Base-by-base conservation (phyloP, 331 rosid genomes). In the Saraca asoca region DNA sequence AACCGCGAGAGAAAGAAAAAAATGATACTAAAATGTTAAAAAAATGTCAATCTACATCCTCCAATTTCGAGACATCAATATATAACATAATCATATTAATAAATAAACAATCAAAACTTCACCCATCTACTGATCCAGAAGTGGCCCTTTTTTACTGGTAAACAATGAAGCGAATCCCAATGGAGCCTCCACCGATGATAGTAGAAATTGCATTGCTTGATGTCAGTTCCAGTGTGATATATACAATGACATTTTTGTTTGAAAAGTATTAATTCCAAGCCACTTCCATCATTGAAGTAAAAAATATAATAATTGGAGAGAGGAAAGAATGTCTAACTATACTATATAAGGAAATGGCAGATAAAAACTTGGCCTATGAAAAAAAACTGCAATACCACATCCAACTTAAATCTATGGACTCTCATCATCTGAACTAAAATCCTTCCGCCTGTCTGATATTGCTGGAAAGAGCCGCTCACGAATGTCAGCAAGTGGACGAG, bases 401-500 rank as follows among this genome's bases (percentile, higher is more conserved):
- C 56, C 54, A 78, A 66, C 68, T 64, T 49, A 70, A 77, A 81
- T 59, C 85, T 85, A 89, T 43, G 84, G 81, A 51, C 85, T 80
- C 18, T 88, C 97, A 10, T 90, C 99, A 58, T 94, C 97, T 61
- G 99, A 90, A 78, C 99, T 90, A 72, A 82, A 79, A 57, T 84
- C 88, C 16, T 66, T 24, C 56, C 91, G 72, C 64, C 89, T 81
- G 64, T 85, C 95, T 55, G 67, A 34, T 8, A 88, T 80, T 45
- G 84, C 93, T 0, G 92, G 96, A 59, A 83, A 81, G 43, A 88
- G 81, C 49, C 66, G 72, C 57, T 81, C 79, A 53, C 80, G 87
- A 59, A 82, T 35, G 70, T 82, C 83, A 19, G 85, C 39, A 7
- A 80, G 76, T 5, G 85, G 79, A 20, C 62, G 81, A 42, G 38